Conservation (phyloP, 2,329 filamentous ascomycete genomes). For the Xylariaceae sp. region DNA sequence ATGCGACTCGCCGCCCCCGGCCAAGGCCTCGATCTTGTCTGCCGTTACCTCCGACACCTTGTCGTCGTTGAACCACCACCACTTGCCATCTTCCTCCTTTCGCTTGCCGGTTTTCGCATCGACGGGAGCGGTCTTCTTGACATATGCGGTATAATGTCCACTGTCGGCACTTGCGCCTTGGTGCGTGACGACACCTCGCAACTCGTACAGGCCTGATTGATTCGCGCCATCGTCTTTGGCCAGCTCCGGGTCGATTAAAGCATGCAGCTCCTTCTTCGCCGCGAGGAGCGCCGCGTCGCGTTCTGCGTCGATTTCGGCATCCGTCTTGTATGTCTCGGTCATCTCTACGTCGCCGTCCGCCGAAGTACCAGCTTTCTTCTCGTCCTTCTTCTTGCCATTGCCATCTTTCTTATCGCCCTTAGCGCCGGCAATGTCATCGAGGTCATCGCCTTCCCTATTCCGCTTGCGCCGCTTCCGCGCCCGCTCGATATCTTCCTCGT, state of each 20-base stretch:
- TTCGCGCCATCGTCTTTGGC: constrained; percentile 81
- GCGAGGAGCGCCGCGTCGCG: constrained; percentile 71
- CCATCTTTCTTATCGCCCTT: constrained; percentile 52
- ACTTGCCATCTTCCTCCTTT: constrained; percentile 85
- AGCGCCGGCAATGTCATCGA: constrained; percentile 51
- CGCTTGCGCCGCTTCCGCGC: constrained; percentile 89
- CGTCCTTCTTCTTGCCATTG: constrained; percentile 41
- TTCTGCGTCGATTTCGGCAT: constrained; percentile 89
- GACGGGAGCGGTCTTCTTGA: constrained; percentile 81
- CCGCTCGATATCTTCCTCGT: constrained; percentile 90
- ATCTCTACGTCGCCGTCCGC: constrained; percentile 74
- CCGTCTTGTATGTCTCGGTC: constrained; percentile 82
- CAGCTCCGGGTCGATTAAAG: constrained; percentile 74
- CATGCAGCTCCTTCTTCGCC: constrained; percentile 86
- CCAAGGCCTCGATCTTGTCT: constrained; percentile 87
- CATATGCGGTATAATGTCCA: constrained; percentile 96
- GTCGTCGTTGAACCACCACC: constrained; percentile 99
- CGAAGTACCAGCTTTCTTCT: constrained; percentile 40
- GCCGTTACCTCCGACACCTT: constrained; percentile 89
- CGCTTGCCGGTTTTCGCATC: constrained; percentile 77
- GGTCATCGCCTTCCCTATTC: constrained; percentile 51
- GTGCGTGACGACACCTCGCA: constrained; percentile 92
- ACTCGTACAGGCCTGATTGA: constrained; percentile 92
- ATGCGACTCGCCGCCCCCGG: constrained; percentile 87
- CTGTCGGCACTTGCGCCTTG: constrained; percentile 96